Evolutionary conservation across 2,329 filamentous ascomycete genomes (phyloP).

Genomic region (Pseudonectria buxi): DNA sequence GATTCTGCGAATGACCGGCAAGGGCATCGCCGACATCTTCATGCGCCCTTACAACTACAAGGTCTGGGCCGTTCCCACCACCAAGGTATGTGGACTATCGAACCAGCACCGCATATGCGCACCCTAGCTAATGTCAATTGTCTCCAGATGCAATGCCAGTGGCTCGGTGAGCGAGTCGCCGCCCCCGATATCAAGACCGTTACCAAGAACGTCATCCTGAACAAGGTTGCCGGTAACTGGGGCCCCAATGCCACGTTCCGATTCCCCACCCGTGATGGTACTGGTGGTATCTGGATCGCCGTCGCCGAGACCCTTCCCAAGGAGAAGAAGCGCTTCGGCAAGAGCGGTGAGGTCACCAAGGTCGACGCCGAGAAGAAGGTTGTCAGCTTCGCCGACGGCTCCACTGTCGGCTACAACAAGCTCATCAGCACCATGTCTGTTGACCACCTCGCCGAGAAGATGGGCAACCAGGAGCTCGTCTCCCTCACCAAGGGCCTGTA

Average conservation of each 20-base stretch:
- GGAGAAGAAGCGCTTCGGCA: slow-evolving; percentile 86
- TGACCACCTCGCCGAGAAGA: slow-evolving; percentile 77
- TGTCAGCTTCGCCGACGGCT: slow-evolving; percentile 77
- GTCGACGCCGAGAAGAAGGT: slow-evolving; percentile 81
- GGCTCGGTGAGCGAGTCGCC: slow-evolving; percentile 97
- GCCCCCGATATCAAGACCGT: slow-evolving; percentile 92
- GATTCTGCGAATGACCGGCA: slow-evolving; percentile 88
- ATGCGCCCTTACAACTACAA: slow-evolving; percentile 99
- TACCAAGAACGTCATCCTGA: slow-evolving; percentile 88
- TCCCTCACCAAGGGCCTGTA: slow-evolving; percentile 82
- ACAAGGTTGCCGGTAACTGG: slow-evolving; percentile 96
- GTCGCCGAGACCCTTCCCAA: slow-evolving; percentile 88
- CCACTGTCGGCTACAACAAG: slow-evolving; percentile 83
- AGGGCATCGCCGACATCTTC: slow-evolving; percentile 87
- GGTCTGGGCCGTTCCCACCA: slow-evolving; percentile 97
- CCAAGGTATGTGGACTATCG: slow-evolving; percentile 63
- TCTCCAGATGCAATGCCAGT: slow-evolving; percentile 90
- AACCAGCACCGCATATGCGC: too few species aligned
- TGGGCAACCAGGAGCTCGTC: slow-evolving; percentile 81
- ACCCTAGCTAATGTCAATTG: slow-evolving; percentile 6
- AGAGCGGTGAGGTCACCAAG: slow-evolving; percentile 75
- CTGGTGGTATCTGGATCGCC: slow-evolving; percentile 97
- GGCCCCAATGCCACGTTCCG: slow-evolving; percentile 97
- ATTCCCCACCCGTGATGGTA: slow-evolving; percentile 92
- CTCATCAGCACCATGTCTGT: slow-evolving; percentile 95